Percentiles rank a stretch among this genome's conserved stretches.
Conservation (phyloP, 2,329 filamentous ascomycete species). For the Ascochyta rabiei region DNA sequence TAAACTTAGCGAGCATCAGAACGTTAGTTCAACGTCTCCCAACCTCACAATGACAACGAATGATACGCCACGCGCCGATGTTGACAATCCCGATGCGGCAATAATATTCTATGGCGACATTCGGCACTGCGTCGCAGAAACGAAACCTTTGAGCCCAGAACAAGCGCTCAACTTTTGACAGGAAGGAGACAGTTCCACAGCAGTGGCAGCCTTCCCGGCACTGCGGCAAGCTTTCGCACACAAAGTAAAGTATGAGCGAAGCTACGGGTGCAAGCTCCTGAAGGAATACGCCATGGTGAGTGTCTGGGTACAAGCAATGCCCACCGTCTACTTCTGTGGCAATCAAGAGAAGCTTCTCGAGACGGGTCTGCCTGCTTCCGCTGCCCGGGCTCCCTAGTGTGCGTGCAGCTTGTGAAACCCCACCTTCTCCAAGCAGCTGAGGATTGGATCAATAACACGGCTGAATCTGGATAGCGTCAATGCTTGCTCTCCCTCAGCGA, state of each 20-base stretch:
- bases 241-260: neutral
- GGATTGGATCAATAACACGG: constrained; percentile 35
- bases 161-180: constrained; percentile 28
- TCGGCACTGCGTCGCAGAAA: constrained; percentile 29
- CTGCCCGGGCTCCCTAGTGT: constrained; percentile 32
- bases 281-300: constrained; percentile 7
- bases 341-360: constrained; percentile 25
- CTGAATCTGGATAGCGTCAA: constrained; percentile 33
- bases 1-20: constrained; percentile 41
- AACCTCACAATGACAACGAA: constrained; percentile 33
- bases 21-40: constrained; percentile 29
- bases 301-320: constrained; percentile 25
- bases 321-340: constrained; percentile 30
- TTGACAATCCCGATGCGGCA: constrained; percentile 24
- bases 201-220: constrained; percentile 1
- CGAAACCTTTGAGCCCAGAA: constrained; percentile 28
- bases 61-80: constrained; percentile 14
- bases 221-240: neutral
- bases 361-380: constrained; percentile 44
- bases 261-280: neutral
- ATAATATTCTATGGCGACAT: constrained; percentile 15
- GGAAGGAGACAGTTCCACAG: constrained; percentile 10
- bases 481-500: constrained; percentile 37
- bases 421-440: constrained; percentile 38
- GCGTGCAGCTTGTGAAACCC: constrained; percentile 44